Conservation (phyloP, 2,329 filamentous ascomycete species). For the Cordyceps pruinosa region DNA sequence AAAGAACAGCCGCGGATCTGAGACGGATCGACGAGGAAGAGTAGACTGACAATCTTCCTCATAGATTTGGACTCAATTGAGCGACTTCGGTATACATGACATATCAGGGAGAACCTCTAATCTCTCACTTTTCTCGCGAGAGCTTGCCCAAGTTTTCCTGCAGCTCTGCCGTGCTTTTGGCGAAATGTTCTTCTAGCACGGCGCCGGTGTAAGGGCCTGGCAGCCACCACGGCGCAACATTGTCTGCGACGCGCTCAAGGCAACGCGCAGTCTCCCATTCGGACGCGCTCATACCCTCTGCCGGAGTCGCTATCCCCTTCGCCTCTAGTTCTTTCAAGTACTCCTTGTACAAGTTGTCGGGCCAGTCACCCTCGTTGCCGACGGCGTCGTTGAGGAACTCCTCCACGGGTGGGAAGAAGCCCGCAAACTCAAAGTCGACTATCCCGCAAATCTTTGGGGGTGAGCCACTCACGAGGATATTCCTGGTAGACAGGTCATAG, state of each 20-base stretch:
- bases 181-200: neutral
- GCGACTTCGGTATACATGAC: no score
- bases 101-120: no score
- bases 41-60: neutral
- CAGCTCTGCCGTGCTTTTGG: neutral
- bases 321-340: conserved; percentile 6
- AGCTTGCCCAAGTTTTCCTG: neutral
- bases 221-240: conserved; percentile 15
- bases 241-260: conserved; percentile 9
- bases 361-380: conserved; percentile 11
- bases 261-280: conserved; percentile 3
- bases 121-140: neutral
- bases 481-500: conserved; percentile 19
- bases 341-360: neutral
- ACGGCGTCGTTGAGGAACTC: conserved; percentile 16
- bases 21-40: neutral
- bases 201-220: neutral
- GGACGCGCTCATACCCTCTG: neutral
- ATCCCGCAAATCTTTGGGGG: conserved; percentile 17
- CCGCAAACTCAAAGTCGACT: conserved; percentile 21
- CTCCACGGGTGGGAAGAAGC: conserved; percentile 18
- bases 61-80: neutral
- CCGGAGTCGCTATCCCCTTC: conserved; percentile 1
- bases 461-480: conserved; percentile 15
- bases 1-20: neutral